These are phyloP conservation scores for Oemleria cerasiformis DNA, from an alignment of 306 rosid species.

Conservation along the genomic window DNA sequence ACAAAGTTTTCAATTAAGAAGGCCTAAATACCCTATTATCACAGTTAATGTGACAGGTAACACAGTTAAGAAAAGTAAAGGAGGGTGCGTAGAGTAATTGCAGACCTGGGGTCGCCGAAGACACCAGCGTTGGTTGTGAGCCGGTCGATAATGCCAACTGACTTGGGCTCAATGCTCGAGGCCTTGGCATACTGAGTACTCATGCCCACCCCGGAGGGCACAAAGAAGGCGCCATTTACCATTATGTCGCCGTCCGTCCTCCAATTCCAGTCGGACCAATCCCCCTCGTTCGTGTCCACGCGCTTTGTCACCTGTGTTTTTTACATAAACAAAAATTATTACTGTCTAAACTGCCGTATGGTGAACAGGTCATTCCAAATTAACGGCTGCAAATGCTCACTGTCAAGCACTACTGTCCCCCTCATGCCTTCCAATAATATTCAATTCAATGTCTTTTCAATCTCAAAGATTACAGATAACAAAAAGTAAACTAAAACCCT, in stretches of 20 bases:
- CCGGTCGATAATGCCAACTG: slow-evolving; percentile 73
- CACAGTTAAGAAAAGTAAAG: slow-evolving; percentile 17
- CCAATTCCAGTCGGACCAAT: slow-evolving; percentile 94
- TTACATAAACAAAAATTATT: background rate
- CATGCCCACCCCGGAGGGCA: slow-evolving; percentile 62
- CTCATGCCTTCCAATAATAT: background rate
- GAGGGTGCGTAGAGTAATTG: no score
- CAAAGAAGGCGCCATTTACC: slow-evolving; percentile 96
- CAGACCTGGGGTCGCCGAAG: slow-evolving; percentile 81
- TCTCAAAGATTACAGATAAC: background rate
- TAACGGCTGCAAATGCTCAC: background rate
- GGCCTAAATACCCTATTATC: slow-evolving; percentile 1
- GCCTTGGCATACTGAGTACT: slow-evolving; percentile 61
- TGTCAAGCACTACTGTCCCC: background rate
- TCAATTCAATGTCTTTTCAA: background rate
- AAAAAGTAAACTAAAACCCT: background rate
- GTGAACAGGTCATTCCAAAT: background rate
- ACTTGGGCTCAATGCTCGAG: slow-evolving; percentile 66
- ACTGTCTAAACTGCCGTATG: background rate
- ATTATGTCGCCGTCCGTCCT: slow-evolving; percentile 83
- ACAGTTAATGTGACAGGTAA: slow-evolving; percentile 40
- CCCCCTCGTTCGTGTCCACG: slow-evolving; percentile 70
- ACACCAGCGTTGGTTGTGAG: slow-evolving; percentile 83
- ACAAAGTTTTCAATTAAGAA: background rate
- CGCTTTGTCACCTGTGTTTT: slow-evolving; percentile 86